Conservation (phyloP, 2,329 filamentous ascomycete genomes). For the Alternaria alternata region DNA sequence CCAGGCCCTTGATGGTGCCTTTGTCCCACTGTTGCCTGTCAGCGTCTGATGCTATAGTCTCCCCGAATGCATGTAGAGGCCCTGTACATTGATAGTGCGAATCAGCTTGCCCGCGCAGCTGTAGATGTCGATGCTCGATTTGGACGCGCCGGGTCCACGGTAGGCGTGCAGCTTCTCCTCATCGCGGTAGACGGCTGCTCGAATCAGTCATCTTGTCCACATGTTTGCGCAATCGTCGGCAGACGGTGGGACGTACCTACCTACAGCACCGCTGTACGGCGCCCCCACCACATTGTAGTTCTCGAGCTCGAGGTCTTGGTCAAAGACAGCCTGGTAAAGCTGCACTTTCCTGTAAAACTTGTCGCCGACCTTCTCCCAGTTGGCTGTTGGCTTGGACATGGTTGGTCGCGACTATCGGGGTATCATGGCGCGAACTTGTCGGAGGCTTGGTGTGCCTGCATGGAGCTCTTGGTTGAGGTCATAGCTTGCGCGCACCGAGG, state of each 20-base stretch:
- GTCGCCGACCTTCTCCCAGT: conserved; percentile 94
- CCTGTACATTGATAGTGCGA: conserved; percentile 71
- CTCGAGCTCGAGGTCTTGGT: conserved; percentile 91
- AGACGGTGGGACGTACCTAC: conserved; percentile 59
- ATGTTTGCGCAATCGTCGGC: conserved; percentile 6
- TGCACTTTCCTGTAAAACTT: conserved; percentile 95
- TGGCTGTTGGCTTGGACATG: conserved; percentile 73
- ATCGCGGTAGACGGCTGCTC: conserved; percentile 85
- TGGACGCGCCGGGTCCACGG: conserved; percentile 73
- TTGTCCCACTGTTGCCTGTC: conserved; percentile 76
- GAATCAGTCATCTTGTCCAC: conserved; percentile 34
- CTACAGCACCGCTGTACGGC: conserved; percentile 91
- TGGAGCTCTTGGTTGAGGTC: conserved; percentile 22
- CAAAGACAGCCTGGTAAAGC: conserved; percentile 92
- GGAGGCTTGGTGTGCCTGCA: conserved; percentile 9
- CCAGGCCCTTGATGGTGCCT: conserved; percentile 83
- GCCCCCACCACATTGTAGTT: conserved; percentile 92
- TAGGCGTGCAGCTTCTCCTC: conserved; percentile 84
- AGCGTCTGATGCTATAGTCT: conserved; percentile 7
- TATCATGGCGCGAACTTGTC: conserved; percentile 28
- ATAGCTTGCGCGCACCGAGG: conserved; percentile 18
- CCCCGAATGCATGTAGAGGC: conserved; percentile 5
- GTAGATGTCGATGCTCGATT: conserved; percentile 92
- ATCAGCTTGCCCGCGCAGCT: conserved; percentile 91
- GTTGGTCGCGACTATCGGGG: conserved; percentile 22